A percentile compares a stretch with the other conserved stretches of the same genome.
phyloP scores from a whole-genome alignment of 495 filamentous ascomycete species.

The Penicillium ucsense region DNA sequence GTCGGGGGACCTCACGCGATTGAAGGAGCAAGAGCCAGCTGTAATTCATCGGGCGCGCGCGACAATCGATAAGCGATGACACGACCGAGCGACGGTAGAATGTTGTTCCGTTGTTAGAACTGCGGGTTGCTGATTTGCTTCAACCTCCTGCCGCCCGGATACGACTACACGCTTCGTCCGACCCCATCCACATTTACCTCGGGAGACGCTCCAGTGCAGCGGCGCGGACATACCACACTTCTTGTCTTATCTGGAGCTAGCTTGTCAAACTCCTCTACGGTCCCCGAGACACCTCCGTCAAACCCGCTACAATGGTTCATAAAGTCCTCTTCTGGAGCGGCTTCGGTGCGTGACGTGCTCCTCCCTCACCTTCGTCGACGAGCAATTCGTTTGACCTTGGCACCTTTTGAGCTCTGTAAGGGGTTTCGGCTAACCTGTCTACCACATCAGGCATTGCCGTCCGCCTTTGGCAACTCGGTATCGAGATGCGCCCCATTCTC shows the following conservation, averaged over 20 bases:
- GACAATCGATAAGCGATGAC: constrained; percentile 21
- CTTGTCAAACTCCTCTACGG: constrained; percentile 5
- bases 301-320: constrained; percentile 44
- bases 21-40: neutral
- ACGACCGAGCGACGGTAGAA: constrained; percentile 8
- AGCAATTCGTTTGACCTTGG: neutral
- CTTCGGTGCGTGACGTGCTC: constrained; percentile 63
- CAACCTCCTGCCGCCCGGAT: constrained; percentile 22
- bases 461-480: constrained; percentile 90
- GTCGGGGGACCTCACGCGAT: neutral
- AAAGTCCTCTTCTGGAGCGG: constrained; percentile 92
- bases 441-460: constrained; percentile 67
- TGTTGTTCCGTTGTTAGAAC: constrained; percentile 30
- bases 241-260: constrained; percentile 1
- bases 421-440: neutral
- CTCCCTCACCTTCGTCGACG: neutral
- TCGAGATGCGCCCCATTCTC: constrained; percentile 96
- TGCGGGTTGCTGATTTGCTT: constrained; percentile 34
- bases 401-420: no score
- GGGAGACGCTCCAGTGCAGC: constrained; percentile 10
- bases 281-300: constrained; percentile 5
- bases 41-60: constrained; percentile 9
- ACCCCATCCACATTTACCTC: constrained; percentile 10
- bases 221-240: constrained; percentile 1
- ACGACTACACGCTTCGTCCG: constrained; percentile 13